Base-by-base conservation (phyloP, 768 basidiomycete species). In the Pisolithus tinctorius region DNA sequence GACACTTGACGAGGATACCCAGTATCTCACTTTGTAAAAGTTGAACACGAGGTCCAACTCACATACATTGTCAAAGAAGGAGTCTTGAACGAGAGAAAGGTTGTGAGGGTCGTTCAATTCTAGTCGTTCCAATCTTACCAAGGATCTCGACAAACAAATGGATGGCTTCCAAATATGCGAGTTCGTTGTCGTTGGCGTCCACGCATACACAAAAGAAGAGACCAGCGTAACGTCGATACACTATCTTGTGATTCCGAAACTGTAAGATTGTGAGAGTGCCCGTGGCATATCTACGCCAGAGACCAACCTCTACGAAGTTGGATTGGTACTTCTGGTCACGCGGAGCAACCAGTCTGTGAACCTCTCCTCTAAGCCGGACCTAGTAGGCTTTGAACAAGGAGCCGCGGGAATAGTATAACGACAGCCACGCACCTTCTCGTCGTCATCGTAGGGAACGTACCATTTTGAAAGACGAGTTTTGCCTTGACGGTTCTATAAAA, bases 31-130 rank as follows among this genome's bases (percentile, higher is more conserved):
- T 76, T 98, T 98, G 72, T 98, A 96, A 66, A 98, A 99, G 69
- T 97, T 97, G 75, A 98, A 99, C 2, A 99, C 96, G 0, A 99
- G 80, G 64, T 98, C 96, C 29, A 97, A 75, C 68, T 97, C 94
- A 72, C 96, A 97, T 1, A 99, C 96, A 59, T 99, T 98, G 64
- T 97, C 93, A 62, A 99, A 99, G 76, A 98, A 99, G 0, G 93
- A 84, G 65, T 98, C 95, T 96, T 52, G 50, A 51, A 51, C 27
- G 23, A 47, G 51, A 10, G 20, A n/a, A 13, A 26, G 48, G 29
- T 52, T 29, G 3, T 1, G 1, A 20, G 43, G 47, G 11, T 61
- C 8, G 55, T 47, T 16, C 2, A n/a, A 29, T 23, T 46, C 16
- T 49, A 6, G 29, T 23, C 20, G 45, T 31, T 36, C 29, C 26